Percentiles rank a stretch among this genome's conserved stretches.
These are phyloP conservation scores for Boletellus ananas DNA, from an alignment of 768 basidiomycete species.

Conservation along the genomic window DNA sequence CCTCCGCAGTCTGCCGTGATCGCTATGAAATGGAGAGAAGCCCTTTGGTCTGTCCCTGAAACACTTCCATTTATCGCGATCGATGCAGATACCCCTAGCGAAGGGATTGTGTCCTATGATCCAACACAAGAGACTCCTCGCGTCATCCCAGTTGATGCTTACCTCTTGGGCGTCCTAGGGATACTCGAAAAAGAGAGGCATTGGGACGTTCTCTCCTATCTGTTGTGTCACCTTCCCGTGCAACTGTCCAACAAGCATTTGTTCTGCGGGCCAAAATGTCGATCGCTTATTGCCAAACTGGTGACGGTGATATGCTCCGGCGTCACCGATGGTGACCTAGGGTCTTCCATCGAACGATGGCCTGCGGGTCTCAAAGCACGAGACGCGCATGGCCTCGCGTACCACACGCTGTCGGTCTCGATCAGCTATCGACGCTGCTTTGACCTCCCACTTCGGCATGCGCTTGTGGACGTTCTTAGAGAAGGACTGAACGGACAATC, in stretches of 20 bases:
- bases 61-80: constrained; percentile 49
- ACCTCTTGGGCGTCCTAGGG: constrained; percentile 57
- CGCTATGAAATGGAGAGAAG: constrained; percentile 38
- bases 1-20: constrained; percentile 22
- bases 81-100: constrained; percentile 61
- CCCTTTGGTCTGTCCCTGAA: constrained; percentile 72
- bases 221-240: constrained; percentile 84
- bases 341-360: constrained; percentile 53
- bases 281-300: constrained; percentile 57
- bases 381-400: constrained; percentile 85
- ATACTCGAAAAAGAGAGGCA: constrained; percentile 73
- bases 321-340: constrained; percentile 57
- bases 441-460: constrained; percentile 59
- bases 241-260: constrained; percentile 95
- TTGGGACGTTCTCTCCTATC: constrained; percentile 93
- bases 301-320: constrained; percentile 65
- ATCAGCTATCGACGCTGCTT: constrained; percentile 84
- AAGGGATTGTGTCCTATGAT: constrained; percentile 64
- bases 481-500: constrained; percentile 66
- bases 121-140: constrained; percentile 40
- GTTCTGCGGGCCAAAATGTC: constrained; percentile 85
- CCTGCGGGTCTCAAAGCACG: constrained; percentile 60
- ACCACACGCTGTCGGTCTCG: constrained; percentile 82
- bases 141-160: constrained; percentile 71
- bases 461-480: constrained; percentile 71